Base-by-base conservation (phyloP, 176 grass and related monocot species). In the Poa pratensis region DNA sequence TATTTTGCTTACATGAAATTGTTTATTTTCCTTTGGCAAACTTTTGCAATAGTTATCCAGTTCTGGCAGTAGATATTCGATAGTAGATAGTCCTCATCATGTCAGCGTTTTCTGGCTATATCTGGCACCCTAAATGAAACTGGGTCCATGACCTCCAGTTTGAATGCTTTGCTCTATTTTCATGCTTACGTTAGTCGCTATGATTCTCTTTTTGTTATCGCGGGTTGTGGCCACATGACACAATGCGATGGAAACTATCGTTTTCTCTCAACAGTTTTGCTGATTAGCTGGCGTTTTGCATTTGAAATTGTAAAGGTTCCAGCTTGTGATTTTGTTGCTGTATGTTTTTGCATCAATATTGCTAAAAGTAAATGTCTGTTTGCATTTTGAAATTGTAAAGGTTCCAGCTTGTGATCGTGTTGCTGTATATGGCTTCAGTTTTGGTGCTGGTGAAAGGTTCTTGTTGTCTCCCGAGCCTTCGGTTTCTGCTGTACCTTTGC, bases 361-460 rank as follows among this genome's bases (percentile, higher is more conserved):
- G 23, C 68, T 73, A 32, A 14, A 59, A 88, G 19, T 74, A 86
- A 50, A 62, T 90, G 88, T 82, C 73, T 61, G 3, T 85, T 82
- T 43, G 6, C 55, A 80, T 85, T 86, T 24, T 81, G 23, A 87
- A 77, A 89, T 83, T 90, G 49, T 92, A 71, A 87, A 97, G 94
- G 80, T 87, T 80, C 86, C 90, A 83, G 89, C 75, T 73, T 73
- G 65, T 87, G 86, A 94, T 68, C 86, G 70, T 66, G 42, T 98
- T 84, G 85, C 42, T 81, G 51, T 98, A 14, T 90, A 92, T 88
- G 63, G 37, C 69, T 98, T 95, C 78, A 83, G 69, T 90, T 88
- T 95, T 88, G 86, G 73, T 89, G 26, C 80, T 69, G 91, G 87
- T 19, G 96, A 98, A 53, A 95, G 75, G 74, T 83, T 85, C 13